phyloP scores from a whole-genome alignment of 73 alveolate species.

The Tetrahymena malaccensis region DNA sequence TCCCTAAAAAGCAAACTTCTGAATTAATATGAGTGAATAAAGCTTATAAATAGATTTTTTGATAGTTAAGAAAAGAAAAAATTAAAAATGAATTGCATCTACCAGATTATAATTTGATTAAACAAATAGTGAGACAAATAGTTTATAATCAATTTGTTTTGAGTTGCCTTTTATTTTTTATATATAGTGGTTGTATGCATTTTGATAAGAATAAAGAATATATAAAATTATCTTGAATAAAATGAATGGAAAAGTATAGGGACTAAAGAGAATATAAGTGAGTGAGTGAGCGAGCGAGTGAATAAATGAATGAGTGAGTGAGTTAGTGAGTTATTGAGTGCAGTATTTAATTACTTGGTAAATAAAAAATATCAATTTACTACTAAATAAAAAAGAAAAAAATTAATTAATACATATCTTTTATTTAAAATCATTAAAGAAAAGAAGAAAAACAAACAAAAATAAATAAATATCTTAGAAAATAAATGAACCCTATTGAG shows the following conservation, averaged over 20 bases:
- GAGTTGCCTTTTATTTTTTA: too few species aligned
- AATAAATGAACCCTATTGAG: not conserved
- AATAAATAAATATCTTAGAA: not conserved
- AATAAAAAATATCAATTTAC: not conserved
- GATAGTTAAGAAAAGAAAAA: not conserved
- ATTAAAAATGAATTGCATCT: not conserved
- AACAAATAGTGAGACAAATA: not conserved
- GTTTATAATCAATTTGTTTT: too few species aligned
- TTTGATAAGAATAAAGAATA: not conserved
- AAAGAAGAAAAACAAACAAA: not conserved
- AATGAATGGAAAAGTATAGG: not conserved
- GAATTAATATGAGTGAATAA: not conserved
- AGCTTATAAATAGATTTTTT: too few species aligned
- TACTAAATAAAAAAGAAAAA: not conserved
- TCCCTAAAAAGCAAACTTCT: not conserved
- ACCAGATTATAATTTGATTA: not conserved
- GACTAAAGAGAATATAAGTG: not conserved
- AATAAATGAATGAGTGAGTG: not conserved
- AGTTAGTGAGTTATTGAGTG: not conserved
- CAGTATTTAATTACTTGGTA: not conserved
- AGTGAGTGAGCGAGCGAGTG: not conserved
- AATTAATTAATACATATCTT: not conserved
- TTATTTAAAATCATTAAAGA: not conserved
- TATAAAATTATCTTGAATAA: not conserved
- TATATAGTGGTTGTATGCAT: not conserved